Evolutionary conservation across 352 stramenopile genomes (phyloP).

Genomic region (Phytophthora nicotianae): DNA sequence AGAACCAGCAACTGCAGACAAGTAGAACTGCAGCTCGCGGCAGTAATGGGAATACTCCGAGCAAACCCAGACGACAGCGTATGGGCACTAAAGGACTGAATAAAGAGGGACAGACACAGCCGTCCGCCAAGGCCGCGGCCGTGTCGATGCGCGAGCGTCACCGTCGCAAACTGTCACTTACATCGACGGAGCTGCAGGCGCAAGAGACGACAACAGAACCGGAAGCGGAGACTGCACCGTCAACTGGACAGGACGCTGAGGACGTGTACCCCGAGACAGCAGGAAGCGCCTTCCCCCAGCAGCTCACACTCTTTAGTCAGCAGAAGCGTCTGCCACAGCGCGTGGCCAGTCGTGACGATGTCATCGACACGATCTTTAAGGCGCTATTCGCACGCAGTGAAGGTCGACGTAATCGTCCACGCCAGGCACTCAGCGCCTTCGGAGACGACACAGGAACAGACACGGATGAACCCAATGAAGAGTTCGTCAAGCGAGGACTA

Average conservation of each 20-base stretch:
- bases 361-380: slow-evolving; percentile 85
- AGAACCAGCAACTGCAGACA: slow-evolving; percentile 19
- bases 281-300: slow-evolving; percentile 70
- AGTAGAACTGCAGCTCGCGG: slow-evolving; percentile 2
- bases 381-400: slow-evolving; percentile 64
- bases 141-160: slow-evolving; percentile 28
- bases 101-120: slow-evolving; percentile 19
- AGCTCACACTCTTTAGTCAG: slow-evolving; percentile 76
- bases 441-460: slow-evolving; percentile 80
- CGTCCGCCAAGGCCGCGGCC: slow-evolving; percentile 17
- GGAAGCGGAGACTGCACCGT: slow-evolving; percentile 5
- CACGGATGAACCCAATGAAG: slow-evolving; percentile 82
- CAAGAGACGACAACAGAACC: slow-evolving; percentile 4
- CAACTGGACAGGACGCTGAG: slow-evolving; percentile 51
- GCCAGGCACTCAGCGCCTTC: slow-evolving; percentile 62
- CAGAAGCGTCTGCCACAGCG: slow-evolving; percentile 79
- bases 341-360: slow-evolving; percentile 75
- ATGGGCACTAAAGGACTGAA: slow-evolving; percentile 53
- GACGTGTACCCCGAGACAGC: slow-evolving; percentile 68
- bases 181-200: slow-evolving; percentile 22
- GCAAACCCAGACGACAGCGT: slow-evolving; percentile 53
- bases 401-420: slow-evolving; percentile 30
- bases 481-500: slow-evolving; percentile 84
- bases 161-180: slow-evolving; percentile 49
- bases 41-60: slow-evolving; percentile 18